These are phyloP conservation scores for Phoma sp. DNA, from an alignment of 2,329 filamentous ascomycete species.

Conservation along the genomic window DNA sequence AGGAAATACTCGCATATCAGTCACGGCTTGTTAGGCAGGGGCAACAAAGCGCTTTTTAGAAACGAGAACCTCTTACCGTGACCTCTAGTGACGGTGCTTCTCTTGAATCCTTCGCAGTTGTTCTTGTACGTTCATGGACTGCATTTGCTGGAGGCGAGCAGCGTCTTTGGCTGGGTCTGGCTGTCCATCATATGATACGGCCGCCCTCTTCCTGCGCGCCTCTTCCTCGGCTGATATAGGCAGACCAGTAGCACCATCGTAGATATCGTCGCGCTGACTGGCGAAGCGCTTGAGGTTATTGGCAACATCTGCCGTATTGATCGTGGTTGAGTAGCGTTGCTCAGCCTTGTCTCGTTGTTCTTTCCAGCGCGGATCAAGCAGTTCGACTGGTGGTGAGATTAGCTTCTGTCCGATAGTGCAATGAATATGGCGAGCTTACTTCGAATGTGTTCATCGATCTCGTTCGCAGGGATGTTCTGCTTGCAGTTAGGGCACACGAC, in stretches of 20 bases:
- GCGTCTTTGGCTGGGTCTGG: constrained; percentile 65
- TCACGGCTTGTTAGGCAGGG: neutral
- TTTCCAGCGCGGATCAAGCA: constrained; percentile 93
- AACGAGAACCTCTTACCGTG: constrained; percentile 4
- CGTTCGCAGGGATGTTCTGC: constrained; percentile 83
- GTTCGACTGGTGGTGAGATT: constrained; percentile 68
- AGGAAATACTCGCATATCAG: neutral
- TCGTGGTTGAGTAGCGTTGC: constrained; percentile 82
- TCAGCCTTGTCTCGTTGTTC: constrained; percentile 92
- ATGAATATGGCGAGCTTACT: constrained; percentile 59
- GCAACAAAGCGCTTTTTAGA: neutral
- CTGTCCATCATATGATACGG: constrained; percentile 69
- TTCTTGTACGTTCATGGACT: constrained; percentile 74
- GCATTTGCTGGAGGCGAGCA: constrained; percentile 60
- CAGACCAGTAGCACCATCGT: constrained; percentile 74
- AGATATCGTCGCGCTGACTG: constrained; percentile 85
- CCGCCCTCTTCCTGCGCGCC: constrained; percentile 77
- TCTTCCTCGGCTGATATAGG: constrained; percentile 75
- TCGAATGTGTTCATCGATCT: constrained; percentile 90
- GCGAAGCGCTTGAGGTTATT: constrained; percentile 96
- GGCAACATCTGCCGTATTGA: constrained; percentile 85
- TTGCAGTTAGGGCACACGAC: constrained; percentile 92
- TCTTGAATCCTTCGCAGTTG: constrained; percentile 76
- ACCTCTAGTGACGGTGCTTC: constrained; percentile 48
- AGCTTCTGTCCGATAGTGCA: constrained; percentile 34